Evolutionary conservation across 768 basidiomycete genomes (phyloP).

Genomic region (Cystofilobasidium macerans): DNA sequence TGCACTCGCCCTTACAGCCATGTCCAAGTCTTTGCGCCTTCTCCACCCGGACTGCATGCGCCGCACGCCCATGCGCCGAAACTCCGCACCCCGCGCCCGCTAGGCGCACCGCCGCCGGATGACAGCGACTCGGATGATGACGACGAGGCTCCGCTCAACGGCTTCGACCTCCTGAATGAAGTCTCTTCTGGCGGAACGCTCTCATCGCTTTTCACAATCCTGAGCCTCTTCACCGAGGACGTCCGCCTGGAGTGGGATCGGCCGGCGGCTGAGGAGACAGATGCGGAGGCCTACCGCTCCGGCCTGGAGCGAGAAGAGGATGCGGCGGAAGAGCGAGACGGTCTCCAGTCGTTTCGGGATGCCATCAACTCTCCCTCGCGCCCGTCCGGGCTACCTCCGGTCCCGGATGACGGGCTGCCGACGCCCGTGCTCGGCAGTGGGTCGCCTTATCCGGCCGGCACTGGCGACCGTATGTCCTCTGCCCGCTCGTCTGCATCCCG

Average conservation of each 20-base stretch:
- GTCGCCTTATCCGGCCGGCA: neutral
- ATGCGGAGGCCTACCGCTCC: neutral
- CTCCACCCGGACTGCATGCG: constrained; percentile 27
- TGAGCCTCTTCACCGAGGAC: constrained; percentile 91
- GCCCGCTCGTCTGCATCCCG: neutral
- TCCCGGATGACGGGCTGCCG: neutral
- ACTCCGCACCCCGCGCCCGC: neutral
- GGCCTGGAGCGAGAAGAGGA: neutral
- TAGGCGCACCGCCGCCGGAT: neutral
- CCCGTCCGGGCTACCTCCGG: neutral
- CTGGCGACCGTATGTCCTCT: neutral
- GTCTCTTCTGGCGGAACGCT: constrained; percentile 91
- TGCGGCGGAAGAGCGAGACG: neutral
- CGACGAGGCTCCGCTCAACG: constrained; percentile 51
- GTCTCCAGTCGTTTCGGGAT: neutral
- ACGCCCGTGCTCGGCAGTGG: neutral
- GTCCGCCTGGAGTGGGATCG: constrained; percentile 68
- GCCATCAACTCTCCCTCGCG: neutral
- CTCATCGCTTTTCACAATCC: constrained; percentile 90
- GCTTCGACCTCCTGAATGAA: constrained; percentile 91
- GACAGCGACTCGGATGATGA: constrained; percentile 37
- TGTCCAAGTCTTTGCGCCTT: constrained; percentile 31
- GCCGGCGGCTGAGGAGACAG: neutral
- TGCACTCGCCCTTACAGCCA: constrained; percentile 1
- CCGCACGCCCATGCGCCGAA: neutral